A percentile compares a stretch with the other conserved stretches of the same genome.
These are phyloP conservation scores for Clitopilus passeckerianus DNA, from an alignment of 768 basidiomycete species.

Conservation along the genomic window DNA sequence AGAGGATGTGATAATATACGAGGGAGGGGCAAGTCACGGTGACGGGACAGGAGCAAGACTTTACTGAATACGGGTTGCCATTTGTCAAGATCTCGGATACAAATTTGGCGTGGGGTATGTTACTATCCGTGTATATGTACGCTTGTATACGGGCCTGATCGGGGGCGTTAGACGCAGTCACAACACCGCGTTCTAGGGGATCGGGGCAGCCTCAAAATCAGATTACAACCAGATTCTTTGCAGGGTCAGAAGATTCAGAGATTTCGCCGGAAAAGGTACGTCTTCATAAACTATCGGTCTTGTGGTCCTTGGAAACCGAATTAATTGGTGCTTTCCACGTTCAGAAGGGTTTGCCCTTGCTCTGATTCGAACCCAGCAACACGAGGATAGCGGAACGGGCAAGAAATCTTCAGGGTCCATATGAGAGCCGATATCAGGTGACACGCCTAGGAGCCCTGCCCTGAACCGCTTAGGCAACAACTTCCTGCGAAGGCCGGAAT, in stretches of 20 bases:
- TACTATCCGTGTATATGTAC: background rate
- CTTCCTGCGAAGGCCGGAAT: background rate
- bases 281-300: background rate
- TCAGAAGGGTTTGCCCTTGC: background rate
- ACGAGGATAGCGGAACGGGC: background rate
- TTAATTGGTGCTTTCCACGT: background rate
- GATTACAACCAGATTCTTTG: background rate
- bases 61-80: background rate
- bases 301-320: background rate
- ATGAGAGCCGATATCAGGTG: background rate
- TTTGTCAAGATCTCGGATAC: background rate
- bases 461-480: background rate
- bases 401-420: background rate
- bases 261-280: background rate
- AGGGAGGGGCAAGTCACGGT: background rate
- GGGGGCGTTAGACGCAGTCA: background rate
- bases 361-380: background rate
- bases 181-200: background rate
- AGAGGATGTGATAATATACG: background rate
- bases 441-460: background rate
- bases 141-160: background rate
- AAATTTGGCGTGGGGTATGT: background rate
- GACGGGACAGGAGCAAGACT: background rate
- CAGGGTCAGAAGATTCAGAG: background rate
- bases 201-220: background rate